Evolutionary conservation across 371 early-diverging fungal species (phyloP), one percentile per base, ranked within the genome.

Genomic region (Mucor racemosus): DNA sequence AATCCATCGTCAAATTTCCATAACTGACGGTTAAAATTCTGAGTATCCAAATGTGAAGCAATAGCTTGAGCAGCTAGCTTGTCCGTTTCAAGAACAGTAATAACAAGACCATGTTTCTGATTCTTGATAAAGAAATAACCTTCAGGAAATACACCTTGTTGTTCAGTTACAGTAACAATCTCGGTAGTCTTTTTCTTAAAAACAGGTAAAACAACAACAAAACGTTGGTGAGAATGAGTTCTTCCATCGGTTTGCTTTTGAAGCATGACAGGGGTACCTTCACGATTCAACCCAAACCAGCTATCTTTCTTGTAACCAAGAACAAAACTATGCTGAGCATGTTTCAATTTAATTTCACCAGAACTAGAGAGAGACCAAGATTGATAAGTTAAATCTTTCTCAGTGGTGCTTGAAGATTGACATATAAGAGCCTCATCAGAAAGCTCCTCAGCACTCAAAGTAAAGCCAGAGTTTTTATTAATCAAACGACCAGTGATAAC

Each of bases 91-190:
- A 66, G 54, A 10, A 82, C 79, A 41, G 81, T 79, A 46, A 86
- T 67, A 40, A 84, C 84, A n/a, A 79, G 72, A 50, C 75, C 72
- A 13, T 77, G 76, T 7, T 76, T 76, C 64, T 67, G 86, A 72
- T 79, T 85, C 66, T 86, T 88, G 76, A 88, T 79, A 66, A 86
- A 88, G 77, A 88, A 87, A 73, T 81, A 83, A 38, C 81, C 80
- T 19, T 80, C 76, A 40, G 88, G 88, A 72, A 88, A 88, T 42
- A 78, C 71, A 35, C 75, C 76, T 11, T 67, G 67, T 3, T 61
- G 75, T 40, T 74, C 74, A 39, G 67, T 60, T 7, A 60, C 64
- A 26, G 60, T 65, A 6, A 64, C 62, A 34, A 66, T 61, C 35
- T 69, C 65, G 7, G 65, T 69, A 0, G 71, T 71, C 7, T 53